Percentiles rank a stretch among this genome's conserved stretches.
Evolutionary conservation across 2,329 filamentous ascomycete genomes (phyloP).

Genomic region (Dichotomopilus funicola): DNA sequence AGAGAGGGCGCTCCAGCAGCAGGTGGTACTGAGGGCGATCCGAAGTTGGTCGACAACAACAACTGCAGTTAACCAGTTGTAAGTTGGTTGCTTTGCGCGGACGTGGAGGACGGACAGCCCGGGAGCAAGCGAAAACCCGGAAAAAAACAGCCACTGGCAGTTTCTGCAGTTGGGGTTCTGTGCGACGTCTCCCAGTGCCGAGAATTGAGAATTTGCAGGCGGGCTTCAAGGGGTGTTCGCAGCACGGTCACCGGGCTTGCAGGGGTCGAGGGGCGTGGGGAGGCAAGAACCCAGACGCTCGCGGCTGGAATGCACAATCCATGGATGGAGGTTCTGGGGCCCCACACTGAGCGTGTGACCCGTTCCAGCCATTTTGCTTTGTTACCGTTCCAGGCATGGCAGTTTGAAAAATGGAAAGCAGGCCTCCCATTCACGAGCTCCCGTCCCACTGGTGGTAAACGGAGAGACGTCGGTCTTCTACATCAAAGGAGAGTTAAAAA

Average conservation of each 20-base stretch:
- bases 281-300: background rate
- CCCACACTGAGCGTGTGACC: constrained; percentile 21
- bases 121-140: constrained; percentile 13
- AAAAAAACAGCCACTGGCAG: constrained; percentile 8
- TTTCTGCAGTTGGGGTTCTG: constrained; percentile 13
- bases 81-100: too few species aligned
- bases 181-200: constrained; percentile 17
- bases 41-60: background rate
- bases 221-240: constrained; percentile 8
- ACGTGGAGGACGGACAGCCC: background rate
- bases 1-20: background rate
- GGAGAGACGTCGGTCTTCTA: too few species aligned
- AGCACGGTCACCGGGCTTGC: constrained; percentile 14
- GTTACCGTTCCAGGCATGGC: background rate
- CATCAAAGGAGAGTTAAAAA: too few species aligned
- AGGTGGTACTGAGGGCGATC: background rate
- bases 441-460: too few species aligned
- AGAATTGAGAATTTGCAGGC: constrained; percentile 18
- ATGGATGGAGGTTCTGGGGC: constrained; percentile 3
- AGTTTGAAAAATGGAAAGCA: too few species aligned
- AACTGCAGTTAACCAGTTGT: background rate
- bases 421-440: too few species aligned
- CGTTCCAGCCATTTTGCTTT: constrained; percentile 16
- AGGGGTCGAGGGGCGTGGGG: background rate
- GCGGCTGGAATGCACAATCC: constrained; percentile 11